A percentile compares a stretch with the other conserved stretches of the same genome.
Evolutionary conservation across 2,329 filamentous ascomycete genomes (phyloP).

Genomic region (Akanthomyces dipterigenus): DNA sequence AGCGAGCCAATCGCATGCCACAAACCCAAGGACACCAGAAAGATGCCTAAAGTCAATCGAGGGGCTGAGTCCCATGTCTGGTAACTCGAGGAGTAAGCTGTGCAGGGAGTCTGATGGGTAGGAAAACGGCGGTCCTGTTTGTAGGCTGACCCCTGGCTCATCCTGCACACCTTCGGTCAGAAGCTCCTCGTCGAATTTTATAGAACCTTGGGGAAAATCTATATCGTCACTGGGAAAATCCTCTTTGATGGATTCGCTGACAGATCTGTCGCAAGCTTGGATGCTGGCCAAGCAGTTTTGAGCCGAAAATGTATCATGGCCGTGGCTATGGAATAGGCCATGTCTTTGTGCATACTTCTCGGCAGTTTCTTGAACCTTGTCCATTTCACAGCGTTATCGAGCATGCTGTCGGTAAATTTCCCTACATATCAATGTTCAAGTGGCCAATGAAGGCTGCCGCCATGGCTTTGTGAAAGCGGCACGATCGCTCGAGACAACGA

Average conservation of each 20-base stretch:
- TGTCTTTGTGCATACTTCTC: constrained; percentile 6
- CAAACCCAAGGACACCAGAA: neutral
- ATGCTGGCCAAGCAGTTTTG: neutral
- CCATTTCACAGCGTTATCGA: neutral
- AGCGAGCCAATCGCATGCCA: constrained; percentile 14
- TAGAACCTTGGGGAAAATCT: neutral
- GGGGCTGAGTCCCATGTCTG: neutral
- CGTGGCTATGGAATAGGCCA: neutral
- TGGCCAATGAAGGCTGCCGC: neutral
- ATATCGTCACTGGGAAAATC: neutral
- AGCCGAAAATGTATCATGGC: neutral
- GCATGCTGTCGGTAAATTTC: neutral
- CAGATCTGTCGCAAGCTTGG: neutral
- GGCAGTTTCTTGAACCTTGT: neutral
- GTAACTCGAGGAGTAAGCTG: neutral
- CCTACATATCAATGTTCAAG: neutral
- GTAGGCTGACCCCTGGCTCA: neutral
- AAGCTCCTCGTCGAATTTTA: neutral
- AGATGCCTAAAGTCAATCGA: neutral
- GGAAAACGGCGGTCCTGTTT: neutral
- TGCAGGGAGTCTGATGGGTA: neutral
- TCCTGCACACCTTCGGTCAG: neutral
- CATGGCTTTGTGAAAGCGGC: neutral
- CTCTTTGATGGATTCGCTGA: neutral
- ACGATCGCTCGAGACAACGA: neutral